Evolutionary conservation across 163 green algal species (phyloP).

Genomic region (Volvox carteri): DNA sequence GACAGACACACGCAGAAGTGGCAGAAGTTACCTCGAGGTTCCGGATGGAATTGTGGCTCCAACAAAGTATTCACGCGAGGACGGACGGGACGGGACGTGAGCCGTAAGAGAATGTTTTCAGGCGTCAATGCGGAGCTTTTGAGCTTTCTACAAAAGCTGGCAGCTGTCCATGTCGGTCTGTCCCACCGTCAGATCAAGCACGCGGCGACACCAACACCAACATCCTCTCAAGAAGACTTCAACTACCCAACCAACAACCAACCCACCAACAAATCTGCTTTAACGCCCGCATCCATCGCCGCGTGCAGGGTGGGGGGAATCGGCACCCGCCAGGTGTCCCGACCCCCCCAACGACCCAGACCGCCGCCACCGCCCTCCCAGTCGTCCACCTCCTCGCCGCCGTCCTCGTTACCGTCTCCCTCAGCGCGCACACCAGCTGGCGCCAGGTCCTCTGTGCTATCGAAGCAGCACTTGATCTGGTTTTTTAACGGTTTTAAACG

Average conservation of each 20-base stretch:
- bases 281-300: background rate
- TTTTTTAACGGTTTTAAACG: background rate
- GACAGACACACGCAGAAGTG: background rate
- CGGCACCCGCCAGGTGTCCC: background rate
- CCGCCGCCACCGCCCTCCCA: background rate
- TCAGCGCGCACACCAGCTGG: background rate
- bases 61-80: too few species aligned
- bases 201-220: background rate
- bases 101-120: too few species aligned
- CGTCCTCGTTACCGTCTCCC: background rate
- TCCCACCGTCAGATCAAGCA: background rate
- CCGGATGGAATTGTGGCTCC: too few species aligned
- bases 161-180: background rate
- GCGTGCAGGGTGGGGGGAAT: constrained; percentile 24
- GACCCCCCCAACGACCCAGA: too few species aligned
- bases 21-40: too few species aligned
- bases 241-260: background rate
- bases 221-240: background rate
- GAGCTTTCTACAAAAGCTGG: too few species aligned
- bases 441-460: background rate
- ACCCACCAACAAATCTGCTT: constrained; percentile 3
- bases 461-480: constrained; percentile 40
- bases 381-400: background rate
- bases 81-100: too few species aligned
- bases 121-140: too few species aligned